Percentiles rank a stretch among this genome's conserved stretches.
These are phyloP conservation scores for Trichodelitschia bisporula DNA, from an alignment of 495 filamentous ascomycete genomes.

Conservation along the genomic window DNA sequence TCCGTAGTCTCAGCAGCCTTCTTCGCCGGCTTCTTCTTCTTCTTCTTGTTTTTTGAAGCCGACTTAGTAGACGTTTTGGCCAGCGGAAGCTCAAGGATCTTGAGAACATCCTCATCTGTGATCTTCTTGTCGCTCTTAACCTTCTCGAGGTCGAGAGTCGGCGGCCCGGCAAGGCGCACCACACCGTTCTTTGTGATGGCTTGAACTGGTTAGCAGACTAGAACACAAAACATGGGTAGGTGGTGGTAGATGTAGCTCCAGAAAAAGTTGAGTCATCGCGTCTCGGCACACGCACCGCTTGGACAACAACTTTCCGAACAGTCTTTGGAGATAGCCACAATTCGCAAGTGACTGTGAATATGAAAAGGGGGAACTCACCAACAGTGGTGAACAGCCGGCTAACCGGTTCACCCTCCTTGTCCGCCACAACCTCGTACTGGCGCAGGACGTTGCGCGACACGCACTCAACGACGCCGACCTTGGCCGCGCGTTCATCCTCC, in stretches of 20 bases:
- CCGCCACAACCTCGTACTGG: slow-evolving; percentile 85
- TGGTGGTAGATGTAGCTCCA: background rate
- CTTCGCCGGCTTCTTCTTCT: slow-evolving; percentile 52
- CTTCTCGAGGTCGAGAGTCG: slow-evolving; percentile 45
- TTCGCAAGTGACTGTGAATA: too few species aligned
- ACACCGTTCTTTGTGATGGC: slow-evolving; percentile 96
- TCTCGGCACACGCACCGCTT: background rate
- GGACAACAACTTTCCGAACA: background rate
- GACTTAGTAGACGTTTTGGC: slow-evolving; percentile 49
- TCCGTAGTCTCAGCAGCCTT: slow-evolving; percentile 29
- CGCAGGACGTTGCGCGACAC: slow-evolving; percentile 73
- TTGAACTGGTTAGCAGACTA: slow-evolving; percentile 12
- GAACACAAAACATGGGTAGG: background rate
- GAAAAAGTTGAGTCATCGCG: background rate
- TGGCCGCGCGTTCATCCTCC: slow-evolving; percentile 86
- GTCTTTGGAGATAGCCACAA: too few species aligned
- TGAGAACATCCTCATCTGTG: slow-evolving; percentile 76
- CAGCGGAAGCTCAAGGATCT: slow-evolving; percentile 73
- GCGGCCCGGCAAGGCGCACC: slow-evolving; percentile 54
- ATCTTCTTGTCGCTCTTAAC: slow-evolving; percentile 94
- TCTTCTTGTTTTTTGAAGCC: slow-evolving; percentile 63
- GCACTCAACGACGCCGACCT: slow-evolving; percentile 89
- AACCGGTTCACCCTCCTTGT: slow-evolving; percentile 65
- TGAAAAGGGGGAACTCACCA: slow-evolving; percentile 33
- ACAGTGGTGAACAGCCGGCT: slow-evolving; percentile 72